Percentiles rank a stretch among this genome's conserved stretches.
phyloP scores from a whole-genome alignment of 78 protist genomes.

The Cavenderia fasciculata region DNA sequence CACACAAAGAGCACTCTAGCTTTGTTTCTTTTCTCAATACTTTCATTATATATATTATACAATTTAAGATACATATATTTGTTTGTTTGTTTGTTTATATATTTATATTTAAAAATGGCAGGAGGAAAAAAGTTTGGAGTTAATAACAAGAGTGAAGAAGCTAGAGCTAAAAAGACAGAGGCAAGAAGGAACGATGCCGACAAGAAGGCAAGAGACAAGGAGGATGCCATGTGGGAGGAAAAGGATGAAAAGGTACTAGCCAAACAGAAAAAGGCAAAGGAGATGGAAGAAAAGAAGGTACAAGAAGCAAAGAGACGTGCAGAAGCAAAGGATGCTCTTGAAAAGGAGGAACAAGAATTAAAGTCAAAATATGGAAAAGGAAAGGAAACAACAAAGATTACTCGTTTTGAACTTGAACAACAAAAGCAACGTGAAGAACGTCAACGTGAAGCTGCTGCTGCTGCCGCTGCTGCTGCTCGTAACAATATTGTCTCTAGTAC shows the following conservation, averaged over 20 bases:
- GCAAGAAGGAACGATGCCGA: conserved; percentile 56
- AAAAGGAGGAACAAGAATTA: conserved; percentile 47
- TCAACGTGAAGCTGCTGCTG: conserved; percentile 11
- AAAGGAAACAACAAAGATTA: conserved; percentile 21
- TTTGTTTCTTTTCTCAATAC: too few species aligned
- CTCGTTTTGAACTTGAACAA: conserved; percentile 35
- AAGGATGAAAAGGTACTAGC: conserved; percentile 57
- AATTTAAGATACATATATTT: too few species aligned
- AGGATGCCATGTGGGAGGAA: conserved; percentile 75
- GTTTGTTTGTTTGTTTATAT: not conserved
- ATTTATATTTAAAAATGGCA: not conserved
- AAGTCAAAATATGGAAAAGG: conserved; percentile 46
- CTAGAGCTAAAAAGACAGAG: conserved; percentile 64
- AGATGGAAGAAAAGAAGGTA: conserved; percentile 55
- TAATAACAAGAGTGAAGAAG: conserved; percentile 73
- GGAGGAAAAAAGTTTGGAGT: conserved; percentile 79
- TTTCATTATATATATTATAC: too few species aligned
- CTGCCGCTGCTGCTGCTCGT: too few species aligned
- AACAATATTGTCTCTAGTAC: too few species aligned
- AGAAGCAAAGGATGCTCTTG: conserved; percentile 24
- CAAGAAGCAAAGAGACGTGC: conserved; percentile 42
- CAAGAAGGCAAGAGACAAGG: conserved; percentile 40
- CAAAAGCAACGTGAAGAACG: conserved; percentile 38
- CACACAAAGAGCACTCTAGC: too few species aligned
- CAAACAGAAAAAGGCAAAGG: conserved; percentile 47